A percentile compares a stretch with the other conserved stretches of the same genome.
These are phyloP conservation scores for Trichophyton equinum DNA, from an alignment of 2,329 filamentous ascomycete genomes.

Conservation along the genomic window DNA sequence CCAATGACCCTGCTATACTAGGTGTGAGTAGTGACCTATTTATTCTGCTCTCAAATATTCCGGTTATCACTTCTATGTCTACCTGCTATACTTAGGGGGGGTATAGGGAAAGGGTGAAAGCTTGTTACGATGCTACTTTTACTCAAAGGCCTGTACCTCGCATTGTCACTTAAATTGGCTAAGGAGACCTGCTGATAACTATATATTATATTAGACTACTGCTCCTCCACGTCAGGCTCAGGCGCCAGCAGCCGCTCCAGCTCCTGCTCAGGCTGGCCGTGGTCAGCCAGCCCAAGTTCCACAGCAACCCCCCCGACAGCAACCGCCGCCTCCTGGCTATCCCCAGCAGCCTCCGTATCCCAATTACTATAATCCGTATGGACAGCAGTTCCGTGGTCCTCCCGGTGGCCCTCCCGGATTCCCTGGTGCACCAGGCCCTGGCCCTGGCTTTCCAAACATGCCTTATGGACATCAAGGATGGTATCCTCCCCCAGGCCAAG, in stretches of 20 bases:
- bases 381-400: conserved; percentile 30
- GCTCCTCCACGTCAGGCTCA: not conserved
- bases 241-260: conserved; percentile 27
- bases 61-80: conserved; percentile 7
- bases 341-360: conserved; percentile 32
- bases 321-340: conserved; percentile 25
- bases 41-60: not conserved
- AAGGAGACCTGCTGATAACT: not conserved
- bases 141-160: not conserved
- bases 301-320: conserved; percentile 28
- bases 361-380: conserved; percentile 35
- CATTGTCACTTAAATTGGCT: not conserved
- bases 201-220: not conserved
- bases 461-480: conserved; percentile 66
- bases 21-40: conserved; percentile 58
- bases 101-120: conserved; percentile 78
- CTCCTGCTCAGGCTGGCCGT: conserved; percentile 29
- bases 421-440: conserved; percentile 22
- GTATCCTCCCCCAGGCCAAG: conserved; percentile 63
- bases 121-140: conserved; percentile 15
- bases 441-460: conserved; percentile 59
- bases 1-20: conserved; percentile 91
- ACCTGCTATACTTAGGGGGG: conserved; percentile 68
- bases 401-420: conserved; percentile 31
- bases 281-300: conserved; percentile 31